Evolutionary conservation across 2,329 filamentous ascomycete species (phyloP).

Genomic region (Neopestalotiopsis sp.): DNA sequence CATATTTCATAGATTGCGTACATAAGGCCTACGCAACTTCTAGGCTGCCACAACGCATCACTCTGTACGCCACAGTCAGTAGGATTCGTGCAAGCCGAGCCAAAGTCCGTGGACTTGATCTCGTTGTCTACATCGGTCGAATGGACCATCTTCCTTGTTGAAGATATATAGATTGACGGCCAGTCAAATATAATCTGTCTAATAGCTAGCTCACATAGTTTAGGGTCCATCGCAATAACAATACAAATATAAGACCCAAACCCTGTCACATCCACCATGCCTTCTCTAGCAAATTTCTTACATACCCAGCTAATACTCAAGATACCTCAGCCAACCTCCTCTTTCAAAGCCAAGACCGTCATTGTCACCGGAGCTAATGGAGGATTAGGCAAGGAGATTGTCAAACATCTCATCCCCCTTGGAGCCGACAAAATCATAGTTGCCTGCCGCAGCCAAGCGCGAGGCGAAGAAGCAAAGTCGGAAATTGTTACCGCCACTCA

Average conservation of each 20-base stretch:
- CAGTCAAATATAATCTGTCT: not conserved
- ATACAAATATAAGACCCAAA: not conserved
- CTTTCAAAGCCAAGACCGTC: conserved; percentile 2
- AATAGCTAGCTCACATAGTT: not conserved
- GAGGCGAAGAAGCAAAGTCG: conserved; percentile 1
- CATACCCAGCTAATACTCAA: conserved; percentile 24
- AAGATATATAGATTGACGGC: not conserved
- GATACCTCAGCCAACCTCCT: conserved; percentile 21
- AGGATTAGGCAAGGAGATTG: conserved; percentile 23
- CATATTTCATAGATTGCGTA: too few species aligned
- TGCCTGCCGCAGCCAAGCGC: conserved; percentile 39
- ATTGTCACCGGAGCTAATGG: conserved; percentile 12
- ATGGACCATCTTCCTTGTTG: not conserved
- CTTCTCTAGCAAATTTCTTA: conserved; percentile 24
- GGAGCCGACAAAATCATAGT: conserved; percentile 43
- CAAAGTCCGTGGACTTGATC: too few species aligned
- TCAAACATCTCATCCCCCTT: conserved; percentile 32
- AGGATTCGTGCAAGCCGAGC: too few species aligned
- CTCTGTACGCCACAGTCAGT: too few species aligned
- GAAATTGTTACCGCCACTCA: not conserved
- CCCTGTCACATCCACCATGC: conserved; percentile 11
- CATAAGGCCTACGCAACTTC: too few species aligned
- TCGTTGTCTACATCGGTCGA: too few species aligned
- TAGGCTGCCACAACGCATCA: too few species aligned
- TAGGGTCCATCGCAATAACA: not conserved